Evolutionary conservation across 352 stramenopile genomes (phyloP).

Genomic region (Pilasporangium apinafurcum): DNA sequence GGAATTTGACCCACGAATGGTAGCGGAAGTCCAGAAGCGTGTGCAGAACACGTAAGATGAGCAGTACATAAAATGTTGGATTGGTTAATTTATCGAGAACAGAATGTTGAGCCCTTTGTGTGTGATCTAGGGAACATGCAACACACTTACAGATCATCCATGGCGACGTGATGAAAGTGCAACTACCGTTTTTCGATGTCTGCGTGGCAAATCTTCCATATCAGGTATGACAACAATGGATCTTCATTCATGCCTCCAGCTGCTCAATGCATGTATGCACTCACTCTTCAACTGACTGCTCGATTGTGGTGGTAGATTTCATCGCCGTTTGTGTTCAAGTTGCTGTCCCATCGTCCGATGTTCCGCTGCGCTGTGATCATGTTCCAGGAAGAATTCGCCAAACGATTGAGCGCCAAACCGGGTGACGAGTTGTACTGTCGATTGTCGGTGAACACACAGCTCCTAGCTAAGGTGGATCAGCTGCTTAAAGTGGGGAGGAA

Average conservation of each 20-base stretch:
- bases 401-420: conserved; percentile 95
- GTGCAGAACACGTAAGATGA: conserved; percentile 91
- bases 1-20: conserved; percentile 98
- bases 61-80: not conserved
- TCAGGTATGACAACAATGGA: conserved; percentile 46
- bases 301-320: conserved; percentile 82
- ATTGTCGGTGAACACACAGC: conserved; percentile 98
- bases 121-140: conserved; percentile 59
- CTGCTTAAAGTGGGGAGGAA: conserved; percentile 98
- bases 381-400: conserved; percentile 99
- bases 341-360: conserved; percentile 96
- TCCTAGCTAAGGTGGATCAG: conserved; percentile 98
- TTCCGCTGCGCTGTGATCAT: conserved; percentile 99
- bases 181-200: conserved; percentile 99
- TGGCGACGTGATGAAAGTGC: conserved; percentile 98
- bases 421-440: conserved; percentile 98
- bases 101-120: not conserved
- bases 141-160: conserved; percentile 98
- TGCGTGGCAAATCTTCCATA: conserved; percentile 99
- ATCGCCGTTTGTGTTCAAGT: conserved; percentile 98
- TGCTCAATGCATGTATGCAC: not conserved
- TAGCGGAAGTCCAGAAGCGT: conserved; percentile 98
- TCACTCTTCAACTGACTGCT: not conserved
- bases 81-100: not conserved
- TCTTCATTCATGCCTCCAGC: not conserved